Percentiles rank a stretch among this genome's conserved stretches.
These are phyloP conservation scores for Chaetomium sp. DNA, from an alignment of 2,329 filamentous ascomycete genomes.

Conservation along the genomic window DNA sequence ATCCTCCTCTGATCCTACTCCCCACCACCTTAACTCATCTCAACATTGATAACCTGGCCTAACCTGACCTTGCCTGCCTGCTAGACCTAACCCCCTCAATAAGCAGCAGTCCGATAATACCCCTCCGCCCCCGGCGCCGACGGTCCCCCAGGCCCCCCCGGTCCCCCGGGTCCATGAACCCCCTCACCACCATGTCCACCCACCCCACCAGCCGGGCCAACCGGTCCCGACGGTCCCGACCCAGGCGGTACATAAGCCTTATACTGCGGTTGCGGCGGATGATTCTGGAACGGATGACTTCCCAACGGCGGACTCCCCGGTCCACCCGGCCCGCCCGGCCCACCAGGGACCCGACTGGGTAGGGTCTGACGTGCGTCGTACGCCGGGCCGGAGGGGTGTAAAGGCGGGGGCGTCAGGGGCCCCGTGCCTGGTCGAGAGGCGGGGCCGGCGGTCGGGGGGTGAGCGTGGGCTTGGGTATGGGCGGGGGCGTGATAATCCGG, in stretches of 20 bases:
- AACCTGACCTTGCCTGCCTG: too few relatives aligned
- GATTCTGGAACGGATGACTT: slow-evolving; percentile 30
- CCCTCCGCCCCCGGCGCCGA: slow-evolving; percentile 12
- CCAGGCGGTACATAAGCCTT: slow-evolving; percentile 51
- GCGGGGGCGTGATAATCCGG: slow-evolving; percentile 13
- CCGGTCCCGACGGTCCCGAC: slow-evolving; percentile 28
- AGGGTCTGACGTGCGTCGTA: slow-evolving; percentile 46
- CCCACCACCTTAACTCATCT: too few relatives aligned
- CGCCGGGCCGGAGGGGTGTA: slow-evolving; percentile 39
- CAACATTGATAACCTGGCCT: too few relatives aligned
- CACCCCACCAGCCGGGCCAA: too few relatives aligned
- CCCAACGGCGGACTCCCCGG: background rate
- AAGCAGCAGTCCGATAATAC: slow-evolving; percentile 23
- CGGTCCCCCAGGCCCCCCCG: slow-evolving; percentile 28
- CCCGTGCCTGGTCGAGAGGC: slow-evolving; percentile 21
- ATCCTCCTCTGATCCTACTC: too few relatives aligned
- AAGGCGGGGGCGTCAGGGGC: slow-evolving; percentile 35
- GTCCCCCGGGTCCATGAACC: background rate
- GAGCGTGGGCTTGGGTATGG: background rate
- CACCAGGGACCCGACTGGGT: slow-evolving; percentile 32
- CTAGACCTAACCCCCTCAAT: too few relatives aligned
- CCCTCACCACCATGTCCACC: slow-evolving; percentile 30
- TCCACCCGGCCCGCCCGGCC: background rate
- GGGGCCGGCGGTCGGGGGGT: background rate
- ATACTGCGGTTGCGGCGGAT: slow-evolving; percentile 42